These are phyloP conservation scores for Dothideomycetes sp. DNA, from an alignment of 2,329 filamentous ascomycete species.

Conservation along the genomic window DNA sequence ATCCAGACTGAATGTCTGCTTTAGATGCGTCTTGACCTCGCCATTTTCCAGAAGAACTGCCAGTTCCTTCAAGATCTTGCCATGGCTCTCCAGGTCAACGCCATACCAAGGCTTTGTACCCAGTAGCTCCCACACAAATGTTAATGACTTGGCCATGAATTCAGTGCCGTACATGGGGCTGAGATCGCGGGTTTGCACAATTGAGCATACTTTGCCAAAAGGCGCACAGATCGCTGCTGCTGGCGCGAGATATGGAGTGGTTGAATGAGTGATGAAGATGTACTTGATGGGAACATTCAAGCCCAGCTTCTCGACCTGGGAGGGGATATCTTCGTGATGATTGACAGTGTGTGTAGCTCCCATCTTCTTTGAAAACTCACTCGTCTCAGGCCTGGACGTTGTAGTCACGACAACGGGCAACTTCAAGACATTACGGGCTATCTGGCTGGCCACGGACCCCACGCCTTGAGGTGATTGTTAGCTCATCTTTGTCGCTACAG, in stretches of 20 bases:
- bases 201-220: constrained; percentile 35
- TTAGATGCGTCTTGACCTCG: constrained; percentile 28
- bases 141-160: constrained; percentile 35
- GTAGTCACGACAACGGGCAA: constrained; percentile 35
- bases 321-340: constrained; percentile 28
- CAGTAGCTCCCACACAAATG: constrained; percentile 32
- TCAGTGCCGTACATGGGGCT: constrained; percentile 32
- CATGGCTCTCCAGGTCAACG: constrained; percentile 28
- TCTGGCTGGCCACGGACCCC: constrained; percentile 33
- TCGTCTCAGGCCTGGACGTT: constrained; percentile 30
- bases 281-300: constrained; percentile 30
- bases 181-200: constrained; percentile 31
- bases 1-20: constrained; percentile 23
- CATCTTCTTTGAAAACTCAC: constrained; percentile 27
- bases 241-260: constrained; percentile 29
- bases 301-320: constrained; percentile 25
- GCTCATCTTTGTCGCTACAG: not conserved
- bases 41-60: constrained; percentile 24
- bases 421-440: constrained; percentile 28
- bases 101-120: constrained; percentile 31
- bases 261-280: constrained; percentile 30
- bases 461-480: constrained; percentile 16
- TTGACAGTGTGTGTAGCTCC: constrained; percentile 34
- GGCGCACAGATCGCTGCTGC: constrained; percentile 29
- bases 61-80: constrained; percentile 28